A percentile compares a stretch with the other conserved stretches of the same genome.
Conservation (phyloP, 345 rosid species). For the Arabis alpina region DNA sequence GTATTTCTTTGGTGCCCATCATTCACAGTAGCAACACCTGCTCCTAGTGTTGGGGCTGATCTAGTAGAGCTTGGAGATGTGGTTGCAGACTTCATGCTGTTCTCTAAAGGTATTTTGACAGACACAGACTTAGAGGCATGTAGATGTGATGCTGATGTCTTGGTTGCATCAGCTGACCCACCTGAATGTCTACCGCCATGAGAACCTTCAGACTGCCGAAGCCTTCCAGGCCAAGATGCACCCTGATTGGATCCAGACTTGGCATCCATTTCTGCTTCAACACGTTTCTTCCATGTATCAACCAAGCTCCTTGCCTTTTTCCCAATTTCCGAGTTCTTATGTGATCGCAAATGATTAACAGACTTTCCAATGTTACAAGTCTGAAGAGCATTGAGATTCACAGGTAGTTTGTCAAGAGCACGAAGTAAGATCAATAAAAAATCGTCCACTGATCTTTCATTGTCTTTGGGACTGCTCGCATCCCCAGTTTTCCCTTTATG, state of each 20-base stretch:
- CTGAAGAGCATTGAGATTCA: conserved; percentile 90
- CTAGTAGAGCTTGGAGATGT: conserved; percentile 60
- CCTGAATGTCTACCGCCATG: conserved; percentile 66
- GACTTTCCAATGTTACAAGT: conserved; percentile 91
- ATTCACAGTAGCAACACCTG: conserved; percentile 47
- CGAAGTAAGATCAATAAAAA: conserved; percentile 77
- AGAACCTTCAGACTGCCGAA: conserved; percentile 66
- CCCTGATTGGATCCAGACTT: conserved; percentile 73
- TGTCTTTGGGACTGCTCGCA: conserved; percentile 56
- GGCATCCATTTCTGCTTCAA: conserved; percentile 96
- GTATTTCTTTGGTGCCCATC: conserved; percentile 60
- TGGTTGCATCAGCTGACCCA: conserved; percentile 63
- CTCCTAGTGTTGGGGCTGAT: conserved; percentile 52
- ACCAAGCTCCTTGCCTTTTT: conserved; percentile 92
- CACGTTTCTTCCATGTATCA: conserved; percentile 98
- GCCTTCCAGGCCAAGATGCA: conserved; percentile 66
- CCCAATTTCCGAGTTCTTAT: conserved; percentile 81
- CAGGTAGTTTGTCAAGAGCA: conserved; percentile 91
- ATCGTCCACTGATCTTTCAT: conserved; percentile 58
- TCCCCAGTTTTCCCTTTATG: conserved; percentile 89
- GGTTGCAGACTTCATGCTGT: conserved; percentile 51
- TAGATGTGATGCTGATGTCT: conserved; percentile 60
- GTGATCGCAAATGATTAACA: conserved; percentile 85
- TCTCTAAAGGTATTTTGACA: conserved; percentile 61
- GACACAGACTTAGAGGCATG: conserved; percentile 65